Evolutionary conservation across 139 green algal species (phyloP), one percentile per base, ranked within the genome.

Genomic region (Pleodorina starrii): DNA sequence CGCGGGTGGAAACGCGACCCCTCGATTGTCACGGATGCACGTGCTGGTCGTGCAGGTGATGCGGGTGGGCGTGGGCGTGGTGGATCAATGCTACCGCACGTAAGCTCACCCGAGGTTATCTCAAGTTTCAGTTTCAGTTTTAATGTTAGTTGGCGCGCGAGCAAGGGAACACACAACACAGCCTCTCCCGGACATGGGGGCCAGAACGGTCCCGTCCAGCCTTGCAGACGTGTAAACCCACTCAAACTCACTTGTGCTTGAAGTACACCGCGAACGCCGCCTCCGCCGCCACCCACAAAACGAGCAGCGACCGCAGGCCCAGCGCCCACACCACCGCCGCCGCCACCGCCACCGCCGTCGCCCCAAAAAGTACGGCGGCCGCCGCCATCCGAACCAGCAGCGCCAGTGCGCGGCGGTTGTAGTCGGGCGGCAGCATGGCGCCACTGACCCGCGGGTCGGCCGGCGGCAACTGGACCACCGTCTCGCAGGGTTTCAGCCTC

Each of bases 361-460:
- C 60, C 59, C 9, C 9, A 36, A 73, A 85, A 35, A 71, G 51
- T 35, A 63, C 54, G 16, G 54, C 78, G 7, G 36, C 78, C 3
- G 25, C 54, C 5, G 21, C 50, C 78, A 85, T 85, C 0, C 54
- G 78, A 19, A 36, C 36, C 57, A 59, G 40, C 80, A 86, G 59
- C 29, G 1, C 14, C 27, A 5, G 25, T 19, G 40, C 40, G 9
- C 80, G 80, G 17, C 23, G 9, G 80, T 86, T 59, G 60, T 86
- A 86, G 10, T 86, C 57, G 40, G 42, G 25, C 38, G 80, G 80
- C 23, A 86, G 60, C 14, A 32, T 17, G 40, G 80, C 80, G 27
- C 80, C 57, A 36, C 80, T 86, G 80, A 48, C 80, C 42, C 38
- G 38, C 50, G 42, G 40, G 80, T 86, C 80, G 12, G 80, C 78